These are phyloP conservation scores for Lagenidium giganteum DNA, from an alignment of 352 stramenopile species.

Conservation along the genomic window DNA sequence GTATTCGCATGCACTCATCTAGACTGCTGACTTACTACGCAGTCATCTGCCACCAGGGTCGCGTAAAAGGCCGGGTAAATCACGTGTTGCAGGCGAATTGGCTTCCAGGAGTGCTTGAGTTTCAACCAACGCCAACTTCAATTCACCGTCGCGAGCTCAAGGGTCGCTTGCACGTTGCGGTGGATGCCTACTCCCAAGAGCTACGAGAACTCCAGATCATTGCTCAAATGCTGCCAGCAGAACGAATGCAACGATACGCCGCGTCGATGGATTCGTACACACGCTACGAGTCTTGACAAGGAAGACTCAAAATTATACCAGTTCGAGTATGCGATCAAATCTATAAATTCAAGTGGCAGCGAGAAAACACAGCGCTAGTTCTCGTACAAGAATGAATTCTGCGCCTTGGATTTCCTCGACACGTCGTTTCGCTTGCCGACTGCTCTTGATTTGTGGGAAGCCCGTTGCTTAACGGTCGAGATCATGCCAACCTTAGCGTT, in stretches of 20 bases:
- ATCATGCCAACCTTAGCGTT: slow-evolving; percentile 44
- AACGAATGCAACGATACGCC: slow-evolving; percentile 37
- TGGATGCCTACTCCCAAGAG: slow-evolving; percentile 17
- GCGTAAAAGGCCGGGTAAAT: slow-evolving; percentile 6
- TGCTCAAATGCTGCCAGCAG: slow-evolving; percentile 27
- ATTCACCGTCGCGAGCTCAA: slow-evolving; percentile 37
- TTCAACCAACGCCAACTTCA: slow-evolving; percentile 31
- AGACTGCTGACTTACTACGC: slow-evolving; percentile 30
- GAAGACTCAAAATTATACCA: too few relatives aligned
- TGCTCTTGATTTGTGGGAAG: slow-evolving; percentile 38
- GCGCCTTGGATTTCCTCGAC: slow-evolving; percentile 39
- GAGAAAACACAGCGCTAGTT: too few relatives aligned
- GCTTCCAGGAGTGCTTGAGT: slow-evolving; percentile 47
- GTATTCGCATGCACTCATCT: slow-evolving; percentile 10
- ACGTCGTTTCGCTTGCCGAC: slow-evolving; percentile 53
- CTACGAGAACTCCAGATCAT: slow-evolving; percentile 35
- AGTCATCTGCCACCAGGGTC: slow-evolving; percentile 24
- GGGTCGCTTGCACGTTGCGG: slow-evolving; percentile 28
- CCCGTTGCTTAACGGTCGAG: slow-evolving; percentile 39
- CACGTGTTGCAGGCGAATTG: slow-evolving; percentile 28
- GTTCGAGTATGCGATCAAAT: too few relatives aligned
- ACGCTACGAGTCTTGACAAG: too few relatives aligned
- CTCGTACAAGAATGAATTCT: slow-evolving; percentile 70
- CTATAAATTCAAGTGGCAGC: too few relatives aligned
- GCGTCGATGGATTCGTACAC: slow-evolving; percentile 44